Percentiles rank a stretch among this genome's conserved stretches.
Conservation (phyloP, 2,329 filamentous ascomycete species). For the Hymenoscyphus scutula region DNA sequence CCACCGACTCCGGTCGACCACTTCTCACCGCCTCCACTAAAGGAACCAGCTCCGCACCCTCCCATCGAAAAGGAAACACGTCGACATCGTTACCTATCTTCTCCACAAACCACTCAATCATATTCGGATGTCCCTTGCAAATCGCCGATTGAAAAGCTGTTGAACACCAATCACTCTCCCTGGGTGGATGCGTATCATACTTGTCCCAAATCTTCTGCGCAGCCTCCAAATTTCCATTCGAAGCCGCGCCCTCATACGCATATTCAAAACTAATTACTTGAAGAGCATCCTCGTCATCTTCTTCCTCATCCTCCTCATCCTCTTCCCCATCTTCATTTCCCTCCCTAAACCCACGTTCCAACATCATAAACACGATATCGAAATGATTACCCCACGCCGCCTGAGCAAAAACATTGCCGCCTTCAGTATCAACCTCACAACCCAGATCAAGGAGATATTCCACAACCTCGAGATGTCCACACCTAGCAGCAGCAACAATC, state of each 20-base stretch:
- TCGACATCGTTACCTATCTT: background rate
- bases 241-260: background rate
- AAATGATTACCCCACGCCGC: background rate
- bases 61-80: background rate
- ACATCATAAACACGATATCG: background rate
- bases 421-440: background rate
- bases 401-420: background rate
- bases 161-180: background rate
- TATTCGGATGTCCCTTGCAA: background rate
- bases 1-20: background rate
- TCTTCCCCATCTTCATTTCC: background rate
- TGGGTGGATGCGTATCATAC: background rate
- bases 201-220: background rate
- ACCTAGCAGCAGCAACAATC: background rate
- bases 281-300: too few relatives aligned
- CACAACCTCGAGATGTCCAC: background rate
- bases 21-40: background rate
- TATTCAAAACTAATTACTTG: background rate
- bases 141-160: background rate
- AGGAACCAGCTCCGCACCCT: background rate
- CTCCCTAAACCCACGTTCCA: background rate
- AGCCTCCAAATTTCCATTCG: background rate
- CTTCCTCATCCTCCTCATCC: background rate
- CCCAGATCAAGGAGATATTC: background rate
- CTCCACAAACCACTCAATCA: background rate